Evolutionary conservation across 257 asterid genomes (phyloP), one percentile per base, ranked within the genome.

Genomic region (Parsonsia alboflavescens): DNA sequence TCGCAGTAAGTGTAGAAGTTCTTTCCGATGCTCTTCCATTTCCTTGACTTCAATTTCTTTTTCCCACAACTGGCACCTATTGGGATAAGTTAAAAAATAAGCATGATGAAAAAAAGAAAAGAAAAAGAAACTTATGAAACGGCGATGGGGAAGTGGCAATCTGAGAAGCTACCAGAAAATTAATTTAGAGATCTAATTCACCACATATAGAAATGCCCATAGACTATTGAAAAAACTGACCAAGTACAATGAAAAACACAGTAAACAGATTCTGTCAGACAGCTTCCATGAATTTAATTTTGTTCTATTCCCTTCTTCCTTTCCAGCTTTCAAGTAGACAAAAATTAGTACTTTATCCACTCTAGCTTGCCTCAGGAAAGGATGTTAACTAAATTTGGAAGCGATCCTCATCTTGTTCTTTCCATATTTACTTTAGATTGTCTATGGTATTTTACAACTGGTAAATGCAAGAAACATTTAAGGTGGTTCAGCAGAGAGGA

Each of bases 31-130:
- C 75, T 95, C 99, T 80, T 95, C 87, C 93, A 93, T 85, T 87
- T 91, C 98, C 83, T 93, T 95, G 83, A 89, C 85, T 81, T 95
- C 97, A 16, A 85, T 80, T 36, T 93, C 97, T 73, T 85, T 89
- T 76, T 93, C 99, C 97, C 98, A 91, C 73, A 87, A 73, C 71
- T 93, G 90, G 84, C 98, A 92, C 89, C 97, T 94, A 82, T 82
- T 57, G 46, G 46, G 54, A 73, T 53, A 61, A 62, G 46, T 33
- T 33, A 33, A 33, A 33, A 33, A 33, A 33, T 33, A 33, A 33
- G 39, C 1, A 33, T 33, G 3, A 33, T 33, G 3, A 33, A 58
- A 71, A 45, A 0, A 46, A 46, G 0, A 46, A 46, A 46, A 10
- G 50, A 46, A 9, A 1, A 11, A 68, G 64, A 54, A 70, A 70